Evolutionary conservation across 306 rosid species (phyloP), one percentile per base, ranked within the genome.

Genomic region (Quillaja saponaria): DNA sequence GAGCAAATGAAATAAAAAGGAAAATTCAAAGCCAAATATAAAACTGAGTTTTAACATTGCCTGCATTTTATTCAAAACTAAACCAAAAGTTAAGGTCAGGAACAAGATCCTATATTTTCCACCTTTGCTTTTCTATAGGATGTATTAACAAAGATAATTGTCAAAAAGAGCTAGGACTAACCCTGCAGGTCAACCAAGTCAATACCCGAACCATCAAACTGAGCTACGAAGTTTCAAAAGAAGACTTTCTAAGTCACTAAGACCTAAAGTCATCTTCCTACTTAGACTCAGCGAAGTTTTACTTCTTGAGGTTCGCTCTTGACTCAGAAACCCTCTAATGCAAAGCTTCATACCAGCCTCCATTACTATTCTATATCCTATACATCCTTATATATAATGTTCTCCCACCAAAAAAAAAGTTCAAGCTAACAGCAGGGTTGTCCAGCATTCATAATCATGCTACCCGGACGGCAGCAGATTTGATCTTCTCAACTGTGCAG

Each of bases 131-230:
- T n/a, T 47, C 33, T 25, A 8, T 49, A 46, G 49, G 65, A 33
- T 53, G 17, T 34, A 65, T 40, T 16, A 68, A 55, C 35, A 48
- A 33, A 47, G 45, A 44, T 25, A 49, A 13, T 34, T 13, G 68
- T 44, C 39, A 68, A 61, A 64, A 60, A 72, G 54, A 45, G 59
- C 50, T 0, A 58, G 64, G 69, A 63, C 51, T 15, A 45, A 62
- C 56, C 63, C 67, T 25, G 48, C 74, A 63, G 79, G 82, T 80
- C 58, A 49, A 67, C 67, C 44, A 66, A 91, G 96, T 91, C 96
- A 87, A 87, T 91, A 78, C 96, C 95, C 91, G 88, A 88, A 91
- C 95, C 96, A 72, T 78, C 72, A 41, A 40, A 1, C 31, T 10
- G 10, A 63, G 39, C 33, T 34, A 44, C 45, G 56, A 5, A 57